Conservation (phyloP, 371 early-diverging fungal species). For the Smittium mucronatum region DNA sequence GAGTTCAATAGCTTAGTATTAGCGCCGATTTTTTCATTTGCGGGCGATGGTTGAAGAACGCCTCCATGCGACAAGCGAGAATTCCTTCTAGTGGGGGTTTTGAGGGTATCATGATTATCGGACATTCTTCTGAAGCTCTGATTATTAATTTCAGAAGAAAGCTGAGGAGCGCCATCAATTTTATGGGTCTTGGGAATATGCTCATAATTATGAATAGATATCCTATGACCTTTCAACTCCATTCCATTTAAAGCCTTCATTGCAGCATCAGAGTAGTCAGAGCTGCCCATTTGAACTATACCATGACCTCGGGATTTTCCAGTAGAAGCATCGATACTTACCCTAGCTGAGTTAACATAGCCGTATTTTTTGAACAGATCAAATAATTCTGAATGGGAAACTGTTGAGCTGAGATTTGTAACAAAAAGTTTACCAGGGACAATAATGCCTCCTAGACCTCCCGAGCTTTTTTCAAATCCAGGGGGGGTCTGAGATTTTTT, state of each 20-base stretch:
- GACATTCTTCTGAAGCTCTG: neutral
- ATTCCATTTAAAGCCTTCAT: constrained; percentile 29
- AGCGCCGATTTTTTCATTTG: neutral
- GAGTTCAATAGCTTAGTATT: neutral
- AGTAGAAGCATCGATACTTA: constrained; percentile 28
- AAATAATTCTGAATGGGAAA: constrained; percentile 35
- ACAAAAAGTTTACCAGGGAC: constrained; percentile 36
- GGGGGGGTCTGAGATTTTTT: neutral
- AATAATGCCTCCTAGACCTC: constrained; percentile 29
- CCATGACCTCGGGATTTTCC: constrained; percentile 31
- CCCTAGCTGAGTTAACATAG: constrained; percentile 32
- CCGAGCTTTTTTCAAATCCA: neutral
- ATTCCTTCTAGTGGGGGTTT: constrained; percentile 1
- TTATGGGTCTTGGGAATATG: constrained; percentile 21
- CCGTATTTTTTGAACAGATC: constrained; percentile 34
- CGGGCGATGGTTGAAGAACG: neutral
- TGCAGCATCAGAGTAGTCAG: constrained; percentile 24
- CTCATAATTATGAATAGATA: constrained; percentile 32
- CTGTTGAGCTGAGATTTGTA: constrained; percentile 30
- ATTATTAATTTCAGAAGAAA: neutral
- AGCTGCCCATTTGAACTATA: constrained; percentile 32
- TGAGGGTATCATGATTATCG: neutral
- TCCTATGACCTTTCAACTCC: constrained; percentile 30
- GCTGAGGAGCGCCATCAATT: neutral
- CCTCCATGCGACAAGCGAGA: neutral